Evolutionary conservation across 768 basidiomycete species (phyloP).

Genomic region (Solioccasus polychromus): DNA sequence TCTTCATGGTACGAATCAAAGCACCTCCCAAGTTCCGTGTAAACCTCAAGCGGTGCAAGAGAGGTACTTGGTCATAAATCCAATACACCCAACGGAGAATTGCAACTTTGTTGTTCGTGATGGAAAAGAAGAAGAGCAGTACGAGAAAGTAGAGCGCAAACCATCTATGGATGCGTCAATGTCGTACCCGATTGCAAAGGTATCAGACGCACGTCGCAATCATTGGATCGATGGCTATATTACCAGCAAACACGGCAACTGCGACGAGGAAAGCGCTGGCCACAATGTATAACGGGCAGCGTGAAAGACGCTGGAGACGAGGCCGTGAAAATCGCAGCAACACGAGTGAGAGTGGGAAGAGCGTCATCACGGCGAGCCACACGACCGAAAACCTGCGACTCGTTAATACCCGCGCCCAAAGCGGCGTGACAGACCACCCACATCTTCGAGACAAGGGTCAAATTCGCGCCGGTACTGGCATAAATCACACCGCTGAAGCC

Average conservation of each 20-base stretch:
- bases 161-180: conserved; percentile 40
- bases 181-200: background rate
- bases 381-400: conserved; percentile 56
- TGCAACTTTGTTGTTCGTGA: conserved; percentile 52
- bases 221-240: conserved; percentile 53
- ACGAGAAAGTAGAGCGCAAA: conserved; percentile 60
- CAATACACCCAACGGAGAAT: conserved; percentile 56
- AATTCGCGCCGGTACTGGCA: conserved; percentile 50
- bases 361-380: conserved; percentile 62
- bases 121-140: conserved; percentile 45
- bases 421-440: conserved; percentile 17
- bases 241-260: conserved; percentile 50
- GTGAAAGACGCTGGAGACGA: conserved; percentile 44
- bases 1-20: conserved; percentile 44
- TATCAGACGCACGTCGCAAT: conserved; percentile 47
- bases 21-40: conserved; percentile 42
- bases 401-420: background rate
- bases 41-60: conserved; percentile 38
- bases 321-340: conserved; percentile 65
- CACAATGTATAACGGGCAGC: conserved; percentile 41
- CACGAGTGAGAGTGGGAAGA: conserved; percentile 61
- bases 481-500: conserved; percentile 53
- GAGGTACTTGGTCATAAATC: conserved; percentile 59
- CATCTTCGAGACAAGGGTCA: conserved; percentile 60
- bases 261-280: conserved; percentile 42